Percentiles rank a stretch among this genome's conserved stretches.
Evolutionary conservation across 2,329 filamentous ascomycete genomes (phyloP).

Genomic region (Kalmusia sp.): DNA sequence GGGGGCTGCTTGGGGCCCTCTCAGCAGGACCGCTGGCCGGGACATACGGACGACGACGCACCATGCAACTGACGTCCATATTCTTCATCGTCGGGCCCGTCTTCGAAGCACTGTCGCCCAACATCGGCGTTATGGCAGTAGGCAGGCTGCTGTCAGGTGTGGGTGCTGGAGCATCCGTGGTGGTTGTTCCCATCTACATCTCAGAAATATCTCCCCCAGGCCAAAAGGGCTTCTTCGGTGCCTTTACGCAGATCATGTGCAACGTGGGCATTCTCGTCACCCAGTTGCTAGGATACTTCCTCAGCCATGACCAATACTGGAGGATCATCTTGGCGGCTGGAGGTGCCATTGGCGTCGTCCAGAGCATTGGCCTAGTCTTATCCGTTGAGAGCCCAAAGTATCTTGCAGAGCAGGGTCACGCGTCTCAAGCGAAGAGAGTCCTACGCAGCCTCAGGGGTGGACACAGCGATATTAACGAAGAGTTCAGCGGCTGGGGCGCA

Average conservation of each 20-base stretch:
- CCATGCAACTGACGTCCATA: constrained; percentile 78
- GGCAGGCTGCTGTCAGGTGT: constrained; percentile 83
- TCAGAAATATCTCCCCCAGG: constrained; percentile 80
- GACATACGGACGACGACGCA: constrained; percentile 73
- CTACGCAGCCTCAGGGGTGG: constrained; percentile 79
- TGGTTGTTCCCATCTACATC: constrained; percentile 93
- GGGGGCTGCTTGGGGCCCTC: constrained; percentile 84
- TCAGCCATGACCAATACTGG: constrained; percentile 83
- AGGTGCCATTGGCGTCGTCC: constrained; percentile 69
- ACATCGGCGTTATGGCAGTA: constrained; percentile 70
- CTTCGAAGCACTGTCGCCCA: constrained; percentile 74
- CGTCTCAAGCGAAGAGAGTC: constrained; percentile 67
- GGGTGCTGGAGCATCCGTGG: constrained; percentile 86
- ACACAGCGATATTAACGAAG: constrained; percentile 72
- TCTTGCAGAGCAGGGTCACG: constrained; percentile 72
- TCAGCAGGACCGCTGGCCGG: constrained; percentile 81
- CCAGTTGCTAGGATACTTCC: constrained; percentile 84
- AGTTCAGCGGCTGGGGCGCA: constrained; percentile 63
- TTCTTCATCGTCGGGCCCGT: constrained; percentile 79
- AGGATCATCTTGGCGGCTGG: constrained; percentile 80
- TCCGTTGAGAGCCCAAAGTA: constrained; percentile 85
- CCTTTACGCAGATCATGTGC: constrained; percentile 90
- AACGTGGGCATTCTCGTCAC: constrained; percentile 88
- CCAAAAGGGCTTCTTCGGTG: constrained; percentile 78
- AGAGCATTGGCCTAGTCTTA: constrained; percentile 74